phyloP scores from a whole-genome alignment of 1,284 basidiomycete genomes.

The Moesziomyces sp. region DNA sequence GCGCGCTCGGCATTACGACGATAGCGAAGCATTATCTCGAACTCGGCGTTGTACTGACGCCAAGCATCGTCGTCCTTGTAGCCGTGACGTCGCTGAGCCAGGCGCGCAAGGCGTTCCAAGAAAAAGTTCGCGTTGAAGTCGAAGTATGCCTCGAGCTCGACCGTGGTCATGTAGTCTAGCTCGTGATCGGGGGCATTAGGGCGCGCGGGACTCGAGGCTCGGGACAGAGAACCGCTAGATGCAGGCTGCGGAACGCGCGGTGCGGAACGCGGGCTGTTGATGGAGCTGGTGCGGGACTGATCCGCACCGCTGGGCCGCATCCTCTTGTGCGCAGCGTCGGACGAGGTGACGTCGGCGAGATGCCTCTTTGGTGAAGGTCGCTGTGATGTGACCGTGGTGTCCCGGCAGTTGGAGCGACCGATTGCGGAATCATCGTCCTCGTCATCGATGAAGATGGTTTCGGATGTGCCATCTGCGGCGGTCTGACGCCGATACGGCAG shows the following conservation, averaged over 20 bases:
- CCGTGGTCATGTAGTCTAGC: slow-evolving; percentile 4
- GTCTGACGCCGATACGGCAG: slow-evolving; percentile 6
- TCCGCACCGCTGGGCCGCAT: not conserved
- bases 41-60: not conserved
- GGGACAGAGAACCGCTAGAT: slow-evolving; percentile 12
- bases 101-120: not conserved
- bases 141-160: slow-evolving; percentile 6
- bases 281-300: not conserved
- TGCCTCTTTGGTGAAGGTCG: slow-evolving; percentile 22
- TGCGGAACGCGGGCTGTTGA: not conserved
- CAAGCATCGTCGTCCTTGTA: slow-evolving; percentile 4
- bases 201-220: not conserved
- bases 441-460: slow-evolving; percentile 27
- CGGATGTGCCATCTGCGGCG: slow-evolving; percentile 10
- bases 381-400: not conserved
- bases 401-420: not conserved
- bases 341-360: not conserved
- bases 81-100: not conserved
- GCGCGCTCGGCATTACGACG: not conserved
- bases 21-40: not conserved
- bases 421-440: slow-evolving; percentile 7
- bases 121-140: not conserved
- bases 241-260: slow-evolving; percentile 13
- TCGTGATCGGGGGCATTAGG: not conserved
- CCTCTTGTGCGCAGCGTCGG: slow-evolving; percentile 8